Base-by-base conservation (phyloP, 208 protist species). In the Acanthamoeba castellanii region DNA sequence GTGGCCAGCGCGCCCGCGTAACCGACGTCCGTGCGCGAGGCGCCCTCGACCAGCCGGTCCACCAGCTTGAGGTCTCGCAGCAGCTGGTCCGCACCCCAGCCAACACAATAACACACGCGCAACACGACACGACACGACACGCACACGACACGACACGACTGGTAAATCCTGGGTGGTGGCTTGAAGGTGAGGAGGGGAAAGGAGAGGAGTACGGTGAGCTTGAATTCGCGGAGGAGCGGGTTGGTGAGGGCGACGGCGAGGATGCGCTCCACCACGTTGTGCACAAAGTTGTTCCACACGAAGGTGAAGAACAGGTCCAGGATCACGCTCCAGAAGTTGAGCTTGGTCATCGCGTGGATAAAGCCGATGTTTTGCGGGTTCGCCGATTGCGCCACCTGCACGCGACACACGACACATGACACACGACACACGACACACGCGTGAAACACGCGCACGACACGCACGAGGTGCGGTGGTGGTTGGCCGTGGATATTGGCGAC, bases 261-360 rank as follows among this genome's bases (percentile, higher is more conserved):
- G 27, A 89, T 66, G 45, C 55, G 45, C 32, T 89, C 82, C 45
- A 89, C 55, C 6, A 64, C 82, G 32, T 89, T 89, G 30, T 89
- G 82, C 42, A 45, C 82, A 64, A 64, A 89, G 50, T 89, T 89
- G 55, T 89, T 89, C 82, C 82, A 89, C 45, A 66, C 55, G 64
- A 89, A 89, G 7, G 42, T 89, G 55, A 84, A 84, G 74, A 84
- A 84, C 74, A 84, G 37, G 37, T 84, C 45, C 32, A 84, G 18
- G 37, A 84, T 84, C 7, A 84, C 45, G 27, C 25, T 27, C 74
- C 74, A 84, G 74, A 84, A 84, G 27, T 45, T 16, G 32, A 52
- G 74, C 18, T 55, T 45, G 20, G 32, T 55, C 32, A 84, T 57
- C 37, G 9, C 74, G 32, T 84, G 42, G 20, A 84, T 57, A 6